Evolutionary conservation across 2,329 filamentous ascomycete genomes (phyloP).

Genomic region (Sporothrix euskadiensis): DNA sequence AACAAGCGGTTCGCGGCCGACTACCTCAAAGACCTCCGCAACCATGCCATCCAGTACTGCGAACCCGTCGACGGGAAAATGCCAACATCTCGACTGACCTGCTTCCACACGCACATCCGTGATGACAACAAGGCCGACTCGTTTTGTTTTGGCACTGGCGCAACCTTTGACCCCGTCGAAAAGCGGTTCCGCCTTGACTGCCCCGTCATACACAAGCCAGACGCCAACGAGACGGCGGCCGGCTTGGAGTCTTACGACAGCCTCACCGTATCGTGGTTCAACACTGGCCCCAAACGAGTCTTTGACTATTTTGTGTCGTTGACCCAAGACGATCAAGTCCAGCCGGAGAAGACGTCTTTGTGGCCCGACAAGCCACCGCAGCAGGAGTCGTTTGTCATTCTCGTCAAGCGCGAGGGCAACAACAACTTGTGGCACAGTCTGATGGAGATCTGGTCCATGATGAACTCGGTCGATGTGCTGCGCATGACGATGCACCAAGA

Average conservation of each 20-base stretch:
- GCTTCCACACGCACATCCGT: constrained; percentile 32
- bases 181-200: constrained; percentile 26
- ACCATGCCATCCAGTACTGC: constrained; percentile 32
- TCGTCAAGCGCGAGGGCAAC: constrained; percentile 32
- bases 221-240: constrained; percentile 21
- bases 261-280: constrained; percentile 26
- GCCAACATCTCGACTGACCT: constrained; percentile 26
- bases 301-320: constrained; percentile 24
- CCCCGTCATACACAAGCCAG: neutral
- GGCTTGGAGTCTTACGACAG: constrained; percentile 24
- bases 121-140: constrained; percentile 28
- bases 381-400: constrained; percentile 21
- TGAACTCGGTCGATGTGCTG: constrained; percentile 31
- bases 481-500: constrained; percentile 21
- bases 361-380: neutral
- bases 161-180: constrained; percentile 8
- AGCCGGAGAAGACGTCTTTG: neutral
- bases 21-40: constrained; percentile 31
- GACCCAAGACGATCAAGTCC: neutral
- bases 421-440: constrained; percentile 32
- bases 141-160: constrained; percentile 26
- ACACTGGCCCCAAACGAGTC: constrained; percentile 29
- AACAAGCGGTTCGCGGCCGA: constrained; percentile 10
- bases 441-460: constrained; percentile 33
- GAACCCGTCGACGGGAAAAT: neutral